A percentile compares a stretch with the other conserved stretches of the same genome.
Conservation (phyloP, 2,329 filamentous ascomycete species). For the Cercospora zeae-maydis region DNA sequence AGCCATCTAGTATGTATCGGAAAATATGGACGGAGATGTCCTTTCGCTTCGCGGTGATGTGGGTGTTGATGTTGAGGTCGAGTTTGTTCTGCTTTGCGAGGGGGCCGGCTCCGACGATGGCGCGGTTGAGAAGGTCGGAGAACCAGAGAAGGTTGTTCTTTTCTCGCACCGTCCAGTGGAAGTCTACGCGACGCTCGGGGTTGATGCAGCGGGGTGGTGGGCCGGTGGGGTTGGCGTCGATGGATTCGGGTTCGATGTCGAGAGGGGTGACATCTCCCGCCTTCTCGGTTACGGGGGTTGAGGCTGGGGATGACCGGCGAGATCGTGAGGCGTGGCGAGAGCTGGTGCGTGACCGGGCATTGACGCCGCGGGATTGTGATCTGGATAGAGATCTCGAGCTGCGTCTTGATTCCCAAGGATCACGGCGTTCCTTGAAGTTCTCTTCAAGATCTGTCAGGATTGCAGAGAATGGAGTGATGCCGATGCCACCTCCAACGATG, state of each 20-base stretch:
- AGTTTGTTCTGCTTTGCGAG: conserved; percentile 39
- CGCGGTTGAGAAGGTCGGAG: conserved; percentile 53
- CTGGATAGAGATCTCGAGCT: conserved; percentile 3
- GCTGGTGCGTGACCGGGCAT: background rate
- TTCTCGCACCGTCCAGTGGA: conserved; percentile 60
- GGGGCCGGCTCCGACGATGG: conserved; percentile 36
- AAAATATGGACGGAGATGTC: conserved; percentile 54
- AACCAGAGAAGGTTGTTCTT: conserved; percentile 57
- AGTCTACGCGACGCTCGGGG: conserved; percentile 44
- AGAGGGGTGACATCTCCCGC: background rate
- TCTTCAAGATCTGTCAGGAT: conserved; percentile 55
- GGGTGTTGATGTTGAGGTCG: conserved; percentile 55
- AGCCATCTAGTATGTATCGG: conserved; percentile 55
- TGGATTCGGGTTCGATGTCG: background rate
- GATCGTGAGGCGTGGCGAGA: conserved; percentile 5
- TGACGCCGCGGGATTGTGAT: background rate
- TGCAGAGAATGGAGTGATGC: conserved; percentile 57
- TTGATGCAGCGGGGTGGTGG: conserved; percentile 9
- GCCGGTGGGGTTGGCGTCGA: background rate
- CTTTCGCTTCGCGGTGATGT: conserved; percentile 55
- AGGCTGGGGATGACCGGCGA: background rate
- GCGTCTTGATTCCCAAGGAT: conserved; percentile 24
- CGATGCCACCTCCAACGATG: conserved; percentile 56
- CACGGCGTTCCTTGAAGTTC: conserved; percentile 21
- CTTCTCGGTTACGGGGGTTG: background rate